Conservation (phyloP, 1,139 yeast genomes). For the Geotrichum candidum region DNA sequence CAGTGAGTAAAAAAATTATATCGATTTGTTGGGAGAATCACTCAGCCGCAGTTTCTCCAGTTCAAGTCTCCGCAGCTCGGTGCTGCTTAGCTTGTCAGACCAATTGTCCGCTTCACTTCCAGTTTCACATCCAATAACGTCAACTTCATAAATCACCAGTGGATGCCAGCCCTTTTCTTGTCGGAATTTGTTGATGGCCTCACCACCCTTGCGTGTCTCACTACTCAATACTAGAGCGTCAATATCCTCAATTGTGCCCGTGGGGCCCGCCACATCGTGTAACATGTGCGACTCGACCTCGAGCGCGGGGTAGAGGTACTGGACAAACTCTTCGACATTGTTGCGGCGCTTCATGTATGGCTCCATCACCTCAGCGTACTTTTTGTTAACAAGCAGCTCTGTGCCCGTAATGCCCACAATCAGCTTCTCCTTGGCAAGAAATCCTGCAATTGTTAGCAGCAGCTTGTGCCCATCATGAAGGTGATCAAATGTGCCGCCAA, state of each 20-base stretch:
- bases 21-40: neutral
- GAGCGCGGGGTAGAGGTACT: conserved; percentile 42
- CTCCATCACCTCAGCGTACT: conserved; percentile 62
- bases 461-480: conserved; percentile 93
- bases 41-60: conserved; percentile 20
- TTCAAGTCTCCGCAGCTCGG: conserved; percentile 43
- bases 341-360: conserved; percentile 48
- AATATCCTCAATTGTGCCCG: conserved; percentile 69
- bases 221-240: conserved; percentile 75
- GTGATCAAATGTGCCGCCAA: conserved; percentile 98
- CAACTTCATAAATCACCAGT: conserved; percentile 55
- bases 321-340: conserved; percentile 46
- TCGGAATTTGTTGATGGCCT: conserved; percentile 60
- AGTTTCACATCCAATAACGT: conserved; percentile 51
- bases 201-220: conserved; percentile 76
- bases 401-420: conserved; percentile 84
- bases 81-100: conserved; percentile 79
- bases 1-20: neutral
- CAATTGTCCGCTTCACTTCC: conserved; percentile 51
- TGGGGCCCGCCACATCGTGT: conserved; percentile 90
- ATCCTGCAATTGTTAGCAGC: conserved; percentile 66
- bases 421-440: conserved; percentile 47
- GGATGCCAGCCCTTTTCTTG: conserved; percentile 47
- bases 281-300: conserved; percentile 50
- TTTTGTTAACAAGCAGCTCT: conserved; percentile 67